Conservation (phyloP, 129 eudicot genomes). For the Helianthus tuberosus region DNA sequence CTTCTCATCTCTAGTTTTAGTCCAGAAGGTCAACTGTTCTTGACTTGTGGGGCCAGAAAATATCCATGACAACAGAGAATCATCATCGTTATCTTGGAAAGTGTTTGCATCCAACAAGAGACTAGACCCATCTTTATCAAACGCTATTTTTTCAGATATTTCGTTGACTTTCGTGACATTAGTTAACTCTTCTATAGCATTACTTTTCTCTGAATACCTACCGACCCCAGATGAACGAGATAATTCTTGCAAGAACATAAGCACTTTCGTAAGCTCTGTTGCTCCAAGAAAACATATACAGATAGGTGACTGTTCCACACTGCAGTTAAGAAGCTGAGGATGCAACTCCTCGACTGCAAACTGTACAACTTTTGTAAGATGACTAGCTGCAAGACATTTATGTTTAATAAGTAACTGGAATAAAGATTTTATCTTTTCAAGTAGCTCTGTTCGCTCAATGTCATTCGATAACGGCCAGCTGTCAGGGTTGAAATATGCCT, state of each 20-base stretch:
- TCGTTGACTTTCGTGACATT: slow-evolving; percentile 29
- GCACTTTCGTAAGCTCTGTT: slow-evolving; percentile 72
- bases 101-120: slow-evolving; percentile 56
- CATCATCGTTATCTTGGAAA: slow-evolving; percentile 39
- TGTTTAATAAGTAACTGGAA: slow-evolving; percentile 66
- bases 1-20: slow-evolving; percentile 57
- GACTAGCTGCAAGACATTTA: slow-evolving; percentile 75
- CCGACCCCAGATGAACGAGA: slow-evolving; percentile 77
- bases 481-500: slow-evolving; percentile 47
- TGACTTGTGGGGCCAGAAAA: slow-evolving; percentile 68
- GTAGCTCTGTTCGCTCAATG: slow-evolving; percentile 77
- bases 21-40: slow-evolving; percentile 70
- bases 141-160: slow-evolving; percentile 48
- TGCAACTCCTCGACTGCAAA: slow-evolving; percentile 82
- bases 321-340: slow-evolving; percentile 62
- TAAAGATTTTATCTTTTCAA: slow-evolving; percentile 63
- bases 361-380: slow-evolving; percentile 77
- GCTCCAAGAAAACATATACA: slow-evolving; percentile 93
- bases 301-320: slow-evolving; percentile 73
- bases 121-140: slow-evolving; percentile 61
- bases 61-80: slow-evolving; percentile 83
- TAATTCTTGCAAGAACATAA: slow-evolving; percentile 68
- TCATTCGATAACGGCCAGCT: slow-evolving; percentile 87
- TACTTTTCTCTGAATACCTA: slow-evolving; percentile 60
- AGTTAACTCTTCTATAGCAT: slow-evolving; percentile 48